Percentiles rank a stretch among this genome's conserved stretches.
These are phyloP conservation scores for Mycena filopes DNA, from an alignment of 768 basidiomycete genomes.

Conservation along the genomic window DNA sequence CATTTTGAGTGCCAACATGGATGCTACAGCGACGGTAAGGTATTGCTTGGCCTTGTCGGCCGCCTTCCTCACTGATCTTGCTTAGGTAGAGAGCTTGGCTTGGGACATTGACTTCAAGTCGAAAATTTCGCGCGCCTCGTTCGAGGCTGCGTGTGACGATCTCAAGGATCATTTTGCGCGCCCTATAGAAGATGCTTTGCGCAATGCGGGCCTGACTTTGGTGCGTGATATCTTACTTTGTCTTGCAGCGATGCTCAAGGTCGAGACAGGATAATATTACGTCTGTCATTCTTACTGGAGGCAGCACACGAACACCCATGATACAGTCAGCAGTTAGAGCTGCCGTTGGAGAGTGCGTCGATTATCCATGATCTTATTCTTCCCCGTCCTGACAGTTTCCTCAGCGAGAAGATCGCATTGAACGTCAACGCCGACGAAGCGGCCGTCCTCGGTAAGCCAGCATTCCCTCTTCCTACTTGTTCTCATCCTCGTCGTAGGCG, in stretches of 20 bases:
- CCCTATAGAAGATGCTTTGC: conserved; percentile 81
- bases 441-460: conserved; percentile 76
- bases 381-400: neutral
- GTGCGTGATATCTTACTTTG: conserved; percentile 49
- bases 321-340: conserved; percentile 84
- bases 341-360: conserved; percentile 80
- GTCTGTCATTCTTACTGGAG: conserved; percentile 94
- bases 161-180: conserved; percentile 69
- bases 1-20: conserved; percentile 92
- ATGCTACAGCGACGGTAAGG: conserved; percentile 76
- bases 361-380: neutral
- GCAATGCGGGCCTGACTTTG: conserved; percentile 71
- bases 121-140: conserved; percentile 79
- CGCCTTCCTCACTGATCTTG: conserved; percentile 15
- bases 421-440: conserved; percentile 99
- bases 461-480: neutral
- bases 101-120: conserved; percentile 92
- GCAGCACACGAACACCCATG: conserved; percentile 90
- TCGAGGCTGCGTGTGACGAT: conserved; percentile 80
- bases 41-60: conserved; percentile 14
- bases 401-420: conserved; percentile 84
- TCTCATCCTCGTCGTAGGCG: conserved; percentile 40
- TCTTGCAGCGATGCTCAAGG: conserved; percentile 12
- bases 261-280: conserved; percentile 77
- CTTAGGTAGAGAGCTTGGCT: conserved; percentile 85